Evolutionary conservation across 352 stramenopile species (phyloP).

Genomic region (Phytophthora ohioensis): DNA sequence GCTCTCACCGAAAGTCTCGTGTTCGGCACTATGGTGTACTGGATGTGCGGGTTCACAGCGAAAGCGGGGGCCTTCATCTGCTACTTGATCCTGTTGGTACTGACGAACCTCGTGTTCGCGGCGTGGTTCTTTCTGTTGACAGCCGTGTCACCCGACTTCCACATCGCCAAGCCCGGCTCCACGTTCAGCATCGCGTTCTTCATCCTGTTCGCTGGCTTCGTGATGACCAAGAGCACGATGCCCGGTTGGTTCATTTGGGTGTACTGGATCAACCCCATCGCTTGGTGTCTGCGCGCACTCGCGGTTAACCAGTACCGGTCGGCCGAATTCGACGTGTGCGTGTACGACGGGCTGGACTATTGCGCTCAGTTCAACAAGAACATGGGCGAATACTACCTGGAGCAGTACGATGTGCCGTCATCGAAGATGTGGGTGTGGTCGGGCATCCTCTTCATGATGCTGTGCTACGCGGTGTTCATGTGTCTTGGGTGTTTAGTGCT

Average conservation of each 20-base stretch:
- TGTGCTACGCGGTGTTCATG: conserved; percentile 39
- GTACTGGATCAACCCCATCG: conserved; percentile 67
- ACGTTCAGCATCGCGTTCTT: conserved; percentile 55
- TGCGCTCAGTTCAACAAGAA: conserved; percentile 32
- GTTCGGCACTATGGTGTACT: conserved; percentile 67
- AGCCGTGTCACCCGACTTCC: conserved; percentile 30
- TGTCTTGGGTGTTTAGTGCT: conserved; percentile 27
- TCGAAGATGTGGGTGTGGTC: conserved; percentile 42
- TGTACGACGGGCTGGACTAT: conserved; percentile 34
- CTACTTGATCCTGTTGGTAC: conserved; percentile 43
- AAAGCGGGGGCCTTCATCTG: conserved; percentile 40
- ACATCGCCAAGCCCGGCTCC: conserved; percentile 53
- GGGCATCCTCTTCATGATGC: conserved; percentile 40
- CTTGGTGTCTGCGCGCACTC: conserved; percentile 48
- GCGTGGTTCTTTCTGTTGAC: conserved; percentile 53
- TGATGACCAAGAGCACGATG: conserved; percentile 53
- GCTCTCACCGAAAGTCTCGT: conserved; percentile 59
- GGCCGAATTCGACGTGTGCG: conserved; percentile 33
- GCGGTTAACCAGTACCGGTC: conserved; percentile 39
- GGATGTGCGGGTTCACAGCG: conserved; percentile 59
- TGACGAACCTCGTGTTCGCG: conserved; percentile 44
- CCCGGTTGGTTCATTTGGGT: conserved; percentile 60
- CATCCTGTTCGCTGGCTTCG: conserved; percentile 63
- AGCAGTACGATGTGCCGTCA: conserved; percentile 36
- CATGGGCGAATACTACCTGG: conserved; percentile 48